Base-by-base conservation (phyloP, 1,139 yeast species). In the Nadsonia starkeyi-henricii region DNA sequence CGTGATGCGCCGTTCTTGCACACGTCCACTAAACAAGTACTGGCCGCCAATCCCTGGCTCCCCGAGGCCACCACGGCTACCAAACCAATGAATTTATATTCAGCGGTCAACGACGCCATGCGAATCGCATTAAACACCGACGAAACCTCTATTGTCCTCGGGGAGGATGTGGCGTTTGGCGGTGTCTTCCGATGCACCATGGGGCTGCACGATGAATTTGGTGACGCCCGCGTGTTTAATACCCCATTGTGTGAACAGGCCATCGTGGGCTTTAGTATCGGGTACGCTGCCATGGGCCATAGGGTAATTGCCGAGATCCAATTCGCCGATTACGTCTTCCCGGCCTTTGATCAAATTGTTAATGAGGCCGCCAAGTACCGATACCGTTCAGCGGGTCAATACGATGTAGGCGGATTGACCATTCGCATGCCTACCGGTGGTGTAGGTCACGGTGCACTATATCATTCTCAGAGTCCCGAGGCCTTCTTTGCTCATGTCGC, bases 171-270 rank as follows among this genome's bases (percentile, higher is more conserved):
- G 8, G 68, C 66, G 15, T 64, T 64, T 54, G 68, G 68, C 20
- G 68, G 68, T 8, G 68, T 64, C n/a, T 64, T 64, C 50, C 56
- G 68, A 12, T 64, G 68, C 57, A 59, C 67, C n/a, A 60, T 61
- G 61, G 68, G 65, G 2, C 59, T 64, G 12, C 68, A 64, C 46
- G 65, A 62, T 44, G 60, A 57, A 52, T 64, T 63, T 55, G 68
- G 68, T 15, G 49, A 57, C n/a, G 65, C 58, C 20, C 50, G 68
- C 19, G 68, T 64, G 17, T 64, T 64, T 56, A 64, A 64, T 53
- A 62, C 67, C 12, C 68, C 68, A 5, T 56, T 64, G 33, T 57
- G 63, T 4, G 68, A 64, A 50, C 68, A 64, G 51, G 68, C 66
- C 1, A 48, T 64, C 21, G 63, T 62, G 4, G 68, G 68, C 8